Evolutionary conservation across 208 protist species (phyloP), one percentile per base, ranked within the genome.

Genomic region (Leishmania tarentolae): DNA sequence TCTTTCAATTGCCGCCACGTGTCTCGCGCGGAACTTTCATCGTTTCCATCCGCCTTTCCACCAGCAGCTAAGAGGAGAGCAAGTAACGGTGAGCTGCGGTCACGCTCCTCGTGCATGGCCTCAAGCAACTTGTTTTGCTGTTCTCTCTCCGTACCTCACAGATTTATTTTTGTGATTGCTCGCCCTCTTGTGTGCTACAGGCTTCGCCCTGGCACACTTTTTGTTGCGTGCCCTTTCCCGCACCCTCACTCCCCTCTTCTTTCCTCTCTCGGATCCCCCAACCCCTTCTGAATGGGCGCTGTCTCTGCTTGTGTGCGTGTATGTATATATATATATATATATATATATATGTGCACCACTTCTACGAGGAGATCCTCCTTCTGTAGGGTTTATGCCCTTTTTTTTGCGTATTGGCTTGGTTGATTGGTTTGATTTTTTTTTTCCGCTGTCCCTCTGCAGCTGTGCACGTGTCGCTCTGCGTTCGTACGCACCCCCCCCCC

Each of bases 1-100:
- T 40, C 71, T 21, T 52, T n/a, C 47, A 15, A 50, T 35, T 35
- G 24, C 70, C 46, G 61, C 50, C 31, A 28, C 31, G 21, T n/a
- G 77, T 82, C 42, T 47, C 42, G 56, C 57, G 31, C 79, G 59
- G 52, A 52, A 56, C 57, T 35, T 63, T 63, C 57, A 21, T 28
- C 8, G n/a, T 28, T 35, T 31, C 66, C 1, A 71, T 44, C 31
- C 57, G 57, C 57, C 28, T 28, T 63, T 63, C 31, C 28, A 13
- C 1, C 3, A 56, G 24, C 37, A 74, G 28, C 35, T 19, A 74
- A 74, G 53, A 74, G 21, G 46, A 74, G 42, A 74, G 44, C 24
- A 74, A 35, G 44, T 52, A 74, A 74, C 69, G 46, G 42, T 44
- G 65, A 35, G 37, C 57, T 31, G 28, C 24, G 57, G 9, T 28